Evolutionary conservation across 208 protist species (phyloP).

Genomic region (Blastocrithidia nonstop): DNA sequence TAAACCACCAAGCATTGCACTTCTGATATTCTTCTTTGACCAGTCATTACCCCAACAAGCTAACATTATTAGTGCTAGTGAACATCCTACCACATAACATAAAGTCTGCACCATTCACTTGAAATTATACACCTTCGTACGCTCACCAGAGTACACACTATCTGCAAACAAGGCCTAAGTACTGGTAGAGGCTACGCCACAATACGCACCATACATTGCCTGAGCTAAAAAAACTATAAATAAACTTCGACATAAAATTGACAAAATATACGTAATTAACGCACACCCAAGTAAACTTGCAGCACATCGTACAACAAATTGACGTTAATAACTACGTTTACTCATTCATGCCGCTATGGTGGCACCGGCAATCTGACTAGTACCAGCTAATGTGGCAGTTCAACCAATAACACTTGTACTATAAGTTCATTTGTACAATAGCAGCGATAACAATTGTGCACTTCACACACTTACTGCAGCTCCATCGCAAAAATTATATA

Average conservation of each 20-base stretch:
- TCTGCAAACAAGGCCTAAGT: constrained; percentile 51
- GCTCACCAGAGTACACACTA: constrained; percentile 18
- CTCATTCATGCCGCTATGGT: constrained; percentile 7
- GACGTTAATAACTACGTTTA: constrained; percentile 5
- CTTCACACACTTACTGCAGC: constrained; percentile 30
- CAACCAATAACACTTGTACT: no score
- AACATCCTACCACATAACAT: constrained; percentile 32
- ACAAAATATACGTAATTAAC: constrained; percentile 9
- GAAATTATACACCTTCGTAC: constrained; percentile 31
- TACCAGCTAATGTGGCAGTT: no score
- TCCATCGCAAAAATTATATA: constrained; percentile 32
- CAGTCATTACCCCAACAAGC: constrained; percentile 19
- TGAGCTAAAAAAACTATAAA: constrained; percentile 9
- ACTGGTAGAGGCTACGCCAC: constrained; percentile 17
- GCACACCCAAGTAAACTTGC: constrained; percentile 11
- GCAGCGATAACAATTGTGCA: constrained; percentile 20
- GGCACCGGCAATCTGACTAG: constrained; percentile 23
- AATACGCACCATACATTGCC: constrained; percentile 29
- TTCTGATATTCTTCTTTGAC: constrained; percentile 9
- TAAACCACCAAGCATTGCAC: constrained; percentile 14
- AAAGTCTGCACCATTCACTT: constrained; percentile 59
- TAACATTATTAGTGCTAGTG: constrained; percentile 17
- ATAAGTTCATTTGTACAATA: no score
- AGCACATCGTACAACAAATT: constrained; percentile 10
- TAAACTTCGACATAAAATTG: constrained; percentile 1